Evolutionary conservation across 139 green algal genomes (phyloP).

Genomic region (Auxenochlorella pyrenoidosa): DNA sequence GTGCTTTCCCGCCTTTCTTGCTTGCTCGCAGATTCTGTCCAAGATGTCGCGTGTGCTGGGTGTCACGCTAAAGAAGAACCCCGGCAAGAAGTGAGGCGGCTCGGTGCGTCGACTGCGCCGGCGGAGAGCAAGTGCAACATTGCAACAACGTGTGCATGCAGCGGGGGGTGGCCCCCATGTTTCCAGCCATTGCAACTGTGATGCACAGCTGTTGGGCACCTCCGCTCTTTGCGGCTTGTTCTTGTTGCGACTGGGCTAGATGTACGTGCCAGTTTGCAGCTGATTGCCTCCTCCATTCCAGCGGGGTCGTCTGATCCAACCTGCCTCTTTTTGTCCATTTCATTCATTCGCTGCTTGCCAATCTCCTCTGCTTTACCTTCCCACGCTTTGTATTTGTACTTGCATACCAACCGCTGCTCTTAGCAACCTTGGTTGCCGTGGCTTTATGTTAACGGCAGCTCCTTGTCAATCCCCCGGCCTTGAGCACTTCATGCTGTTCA

Average conservation of each 20-base stretch:
- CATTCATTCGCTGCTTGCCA: not conserved
- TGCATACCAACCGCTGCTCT: not conserved
- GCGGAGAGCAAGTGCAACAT: not conserved
- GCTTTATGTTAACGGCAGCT: not conserved
- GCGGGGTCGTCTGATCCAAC: too few relatives aligned
- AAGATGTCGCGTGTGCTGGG: conserved; percentile 93
- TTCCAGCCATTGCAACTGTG: not conserved
- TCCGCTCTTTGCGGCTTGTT: not conserved
- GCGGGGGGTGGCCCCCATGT: not conserved
- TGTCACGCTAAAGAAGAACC: conserved; percentile 70
- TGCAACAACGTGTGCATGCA: not conserved
- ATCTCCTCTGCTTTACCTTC: not conserved
- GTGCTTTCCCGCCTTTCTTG: not conserved
- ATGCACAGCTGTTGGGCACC: not conserved
- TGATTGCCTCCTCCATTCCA: too few relatives aligned
- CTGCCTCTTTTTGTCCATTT: not conserved
- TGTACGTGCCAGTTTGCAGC: not conserved
- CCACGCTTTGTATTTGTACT: not conserved
- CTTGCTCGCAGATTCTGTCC: conserved; percentile 63
- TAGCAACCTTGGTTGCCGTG: not conserved
- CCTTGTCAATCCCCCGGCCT: not conserved
- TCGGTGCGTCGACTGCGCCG: not conserved
- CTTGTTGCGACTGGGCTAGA: not conserved
- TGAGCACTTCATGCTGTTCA: too few relatives aligned
- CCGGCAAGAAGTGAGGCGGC: conserved; percentile 56